A percentile compares a stretch with the other conserved stretches of the same genome.
These are phyloP conservation scores for Tolypocladium sp. DNA, from an alignment of 2,329 filamentous ascomycete species.

Conservation along the genomic window DNA sequence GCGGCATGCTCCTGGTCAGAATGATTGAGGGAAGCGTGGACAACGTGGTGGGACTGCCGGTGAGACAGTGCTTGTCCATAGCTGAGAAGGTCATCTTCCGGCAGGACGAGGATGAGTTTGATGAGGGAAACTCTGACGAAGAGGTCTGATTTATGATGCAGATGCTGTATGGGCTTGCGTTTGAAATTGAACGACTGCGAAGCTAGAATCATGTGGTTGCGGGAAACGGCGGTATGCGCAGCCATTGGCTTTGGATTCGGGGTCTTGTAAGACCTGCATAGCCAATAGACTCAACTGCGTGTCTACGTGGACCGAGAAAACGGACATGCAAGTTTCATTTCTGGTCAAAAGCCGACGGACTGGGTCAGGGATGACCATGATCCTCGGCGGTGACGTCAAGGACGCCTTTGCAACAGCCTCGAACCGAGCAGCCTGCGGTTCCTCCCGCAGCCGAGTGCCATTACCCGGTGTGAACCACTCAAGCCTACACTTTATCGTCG, in stretches of 20 bases:
- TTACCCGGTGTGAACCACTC: background rate
- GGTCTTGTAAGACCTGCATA: background rate
- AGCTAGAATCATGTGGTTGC: background rate
- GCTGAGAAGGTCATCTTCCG: conserved; percentile 82
- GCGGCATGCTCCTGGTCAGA: conserved; percentile 78
- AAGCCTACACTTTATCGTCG: background rate
- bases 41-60: conserved; percentile 86
- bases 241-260: background rate
- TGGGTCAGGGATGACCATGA: background rate
- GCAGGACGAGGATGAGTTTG: conserved; percentile 55
- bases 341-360: background rate
- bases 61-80: conserved; percentile 66
- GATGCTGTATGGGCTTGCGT: background rate
- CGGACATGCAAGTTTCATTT: background rate
- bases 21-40: conserved; percentile 83
- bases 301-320: background rate
- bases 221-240: background rate
- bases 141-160: conserved; percentile 7
- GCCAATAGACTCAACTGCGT: background rate
- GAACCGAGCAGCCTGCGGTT: background rate
- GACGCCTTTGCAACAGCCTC: background rate
- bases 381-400: background rate
- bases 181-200: background rate
- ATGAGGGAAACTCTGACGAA: conserved; percentile 35
- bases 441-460: background rate